phyloP scores from a whole-genome alignment of 768 basidiomycete species.

The Leccinellum albellum region DNA sequence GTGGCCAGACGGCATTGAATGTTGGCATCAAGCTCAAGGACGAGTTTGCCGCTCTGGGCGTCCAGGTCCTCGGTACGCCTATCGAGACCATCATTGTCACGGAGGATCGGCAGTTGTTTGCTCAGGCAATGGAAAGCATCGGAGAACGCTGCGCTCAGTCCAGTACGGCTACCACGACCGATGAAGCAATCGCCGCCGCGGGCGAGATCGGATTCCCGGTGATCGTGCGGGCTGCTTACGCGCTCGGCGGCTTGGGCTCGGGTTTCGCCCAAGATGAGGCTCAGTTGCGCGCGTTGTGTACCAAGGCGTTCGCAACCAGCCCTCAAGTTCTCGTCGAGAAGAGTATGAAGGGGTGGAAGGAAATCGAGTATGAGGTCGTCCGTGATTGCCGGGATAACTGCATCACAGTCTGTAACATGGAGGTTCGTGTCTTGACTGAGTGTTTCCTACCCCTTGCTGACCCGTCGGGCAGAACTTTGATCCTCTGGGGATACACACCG shows the following conservation, averaged over 20 bases:
- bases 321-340: conserved; percentile 99
- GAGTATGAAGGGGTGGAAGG: conserved; percentile 99
- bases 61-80: conserved; percentile 92
- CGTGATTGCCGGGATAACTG: conserved; percentile 97
- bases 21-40: conserved; percentile 98
- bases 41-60: conserved; percentile 86
- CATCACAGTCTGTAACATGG: conserved; percentile 99
- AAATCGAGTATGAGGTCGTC: conserved; percentile 99
- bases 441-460: background rate
- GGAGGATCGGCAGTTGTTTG: conserved; percentile 94
- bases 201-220: conserved; percentile 87
- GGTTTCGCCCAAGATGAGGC: conserved; percentile 94
- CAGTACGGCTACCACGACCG: conserved; percentile 76
- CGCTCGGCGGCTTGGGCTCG: conserved; percentile 91
- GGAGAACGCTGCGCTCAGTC: conserved; percentile 95
- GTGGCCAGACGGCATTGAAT: conserved; percentile 94
- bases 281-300: conserved; percentile 85
- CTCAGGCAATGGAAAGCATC: conserved; percentile 90
- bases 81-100: conserved; percentile 97
- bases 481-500: conserved; percentile 96
- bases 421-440: conserved; percentile 54
- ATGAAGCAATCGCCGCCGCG: conserved; percentile 84
- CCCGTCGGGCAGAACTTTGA: conserved; percentile 80
- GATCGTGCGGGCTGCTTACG: conserved; percentile 95
- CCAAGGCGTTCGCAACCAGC: conserved; percentile 94